Percentiles rank a stretch among this genome's conserved stretches.
phyloP scores from a whole-genome alignment of 176 grass and related monocot species.

The Oryza rufipogon region DNA sequence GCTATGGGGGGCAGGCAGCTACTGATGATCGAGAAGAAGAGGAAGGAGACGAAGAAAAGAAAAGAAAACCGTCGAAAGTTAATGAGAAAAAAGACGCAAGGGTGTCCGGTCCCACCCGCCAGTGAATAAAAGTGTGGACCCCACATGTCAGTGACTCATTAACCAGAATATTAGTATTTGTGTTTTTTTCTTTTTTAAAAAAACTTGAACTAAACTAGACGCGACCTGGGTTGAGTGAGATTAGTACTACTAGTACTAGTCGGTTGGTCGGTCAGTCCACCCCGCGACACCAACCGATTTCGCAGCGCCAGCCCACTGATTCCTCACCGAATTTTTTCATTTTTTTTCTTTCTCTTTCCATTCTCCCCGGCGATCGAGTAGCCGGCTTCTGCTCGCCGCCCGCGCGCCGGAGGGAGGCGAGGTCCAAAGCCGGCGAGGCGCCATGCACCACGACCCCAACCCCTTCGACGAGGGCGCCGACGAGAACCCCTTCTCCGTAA shows the following conservation, averaged over 20 bases:
- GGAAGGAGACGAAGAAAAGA: neutral
- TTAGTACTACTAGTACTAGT: neutral
- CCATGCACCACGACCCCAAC: constrained; percentile 82
- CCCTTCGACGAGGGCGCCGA: constrained; percentile 82
- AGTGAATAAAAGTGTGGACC: neutral
- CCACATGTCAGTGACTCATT: neutral
- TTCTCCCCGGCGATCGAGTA: neutral
- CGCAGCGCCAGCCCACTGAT: constrained; percentile 19
- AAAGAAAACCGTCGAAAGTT: neutral
- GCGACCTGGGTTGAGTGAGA: constrained; percentile 22
- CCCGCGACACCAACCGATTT: constrained; percentile 23
- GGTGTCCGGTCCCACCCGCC: neutral
- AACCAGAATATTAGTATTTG: neutral
- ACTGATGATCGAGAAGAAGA: constrained; percentile 18
- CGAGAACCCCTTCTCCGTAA: constrained; percentile 73
- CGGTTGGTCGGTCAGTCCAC: constrained; percentile 34
- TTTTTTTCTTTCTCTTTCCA: neutral
- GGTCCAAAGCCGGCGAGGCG: constrained; percentile 5
- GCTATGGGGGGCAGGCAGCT: neutral
- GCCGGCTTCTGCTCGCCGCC: neutral
- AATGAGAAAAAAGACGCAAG: neutral
- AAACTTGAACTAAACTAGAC: constrained; percentile 39
- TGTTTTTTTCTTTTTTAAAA: neutral
- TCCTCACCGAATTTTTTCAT: neutral
- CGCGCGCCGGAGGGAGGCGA: neutral